These are phyloP conservation scores for Cyanidiococcus yangmingshanensis DNA, from an alignment of 23 red algal genomes.

Conservation along the genomic window DNA sequence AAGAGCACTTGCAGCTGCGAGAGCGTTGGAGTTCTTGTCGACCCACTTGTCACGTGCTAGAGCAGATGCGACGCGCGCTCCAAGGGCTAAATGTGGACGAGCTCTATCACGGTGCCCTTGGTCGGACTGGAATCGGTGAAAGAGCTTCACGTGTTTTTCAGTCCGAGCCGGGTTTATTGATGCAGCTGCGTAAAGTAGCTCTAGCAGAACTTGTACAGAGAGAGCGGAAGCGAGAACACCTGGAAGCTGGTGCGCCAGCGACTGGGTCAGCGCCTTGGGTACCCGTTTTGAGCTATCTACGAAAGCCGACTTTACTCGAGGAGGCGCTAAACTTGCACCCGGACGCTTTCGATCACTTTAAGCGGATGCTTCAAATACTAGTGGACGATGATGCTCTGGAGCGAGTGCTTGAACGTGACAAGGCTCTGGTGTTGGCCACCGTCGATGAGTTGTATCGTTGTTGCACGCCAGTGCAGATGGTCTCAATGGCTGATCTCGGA, in stretches of 20 bases:
- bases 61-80: neutral
- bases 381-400: neutral
- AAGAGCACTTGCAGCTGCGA: neutral
- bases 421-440: neutral
- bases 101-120: neutral
- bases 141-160: neutral
- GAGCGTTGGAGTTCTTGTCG: too few species aligned
- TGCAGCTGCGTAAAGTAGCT: neutral
- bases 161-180: neutral
- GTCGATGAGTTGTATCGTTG: constrained; percentile 1
- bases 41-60: neutral
- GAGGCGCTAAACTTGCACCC: constrained; percentile 1
- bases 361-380: neutral
- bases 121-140: neutral
- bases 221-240: neutral
- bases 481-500: neutral
- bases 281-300: neutral
- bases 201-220: neutral
- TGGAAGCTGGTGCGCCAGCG: neutral
- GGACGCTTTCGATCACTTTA: constrained; percentile 17
- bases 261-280: neutral
- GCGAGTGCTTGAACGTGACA: neutral
- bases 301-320: neutral
- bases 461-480: neutral
- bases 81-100: neutral